Conservation (phyloP, 1,139 yeast species). For the Yamadazyma conglobata region DNA sequence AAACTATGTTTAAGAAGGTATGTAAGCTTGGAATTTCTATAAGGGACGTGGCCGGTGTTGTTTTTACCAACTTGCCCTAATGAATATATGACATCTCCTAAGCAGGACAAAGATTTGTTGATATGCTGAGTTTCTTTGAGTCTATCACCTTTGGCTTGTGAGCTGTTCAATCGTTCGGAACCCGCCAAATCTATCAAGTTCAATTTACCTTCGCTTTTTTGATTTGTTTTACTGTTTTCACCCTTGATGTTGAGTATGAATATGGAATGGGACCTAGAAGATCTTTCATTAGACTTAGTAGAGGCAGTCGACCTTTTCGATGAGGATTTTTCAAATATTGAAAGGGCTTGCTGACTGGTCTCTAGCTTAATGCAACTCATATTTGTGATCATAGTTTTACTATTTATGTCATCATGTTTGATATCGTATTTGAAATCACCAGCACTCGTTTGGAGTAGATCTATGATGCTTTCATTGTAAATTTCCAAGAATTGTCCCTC, state of each 20-base stretch:
- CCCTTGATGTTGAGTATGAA: constrained; percentile 67
- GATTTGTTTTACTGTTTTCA: constrained; percentile 46
- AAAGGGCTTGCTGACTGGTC: constrained; percentile 48
- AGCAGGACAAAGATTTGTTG: constrained; percentile 80
- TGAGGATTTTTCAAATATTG: constrained; percentile 52
- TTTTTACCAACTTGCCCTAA: constrained; percentile 40
- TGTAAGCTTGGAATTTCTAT: constrained; percentile 63
- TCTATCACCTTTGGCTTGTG: constrained; percentile 78
- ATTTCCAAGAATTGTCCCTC: constrained; percentile 85
- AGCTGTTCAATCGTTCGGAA: constrained; percentile 74
- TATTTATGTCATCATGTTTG: constrained; percentile 58
- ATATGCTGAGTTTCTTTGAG: constrained; percentile 86
- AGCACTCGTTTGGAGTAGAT: constrained; percentile 42
- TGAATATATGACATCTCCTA: constrained; percentile 88
- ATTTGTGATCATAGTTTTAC: constrained; percentile 59
- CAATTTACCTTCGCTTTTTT: constrained; percentile 55
- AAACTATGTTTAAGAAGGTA: constrained; percentile 80
- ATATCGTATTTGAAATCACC: constrained; percentile 56
- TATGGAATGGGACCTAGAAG: constrained; percentile 68
- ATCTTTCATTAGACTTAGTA: constrained; percentile 76
- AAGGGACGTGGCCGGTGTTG: constrained; percentile 44
- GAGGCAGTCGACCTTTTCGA: constrained; percentile 74
- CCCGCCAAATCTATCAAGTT: constrained; percentile 86
- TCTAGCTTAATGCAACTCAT: constrained; percentile 49
- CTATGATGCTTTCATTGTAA: constrained; percentile 78